These are phyloP conservation scores for Diaporthe vaccinii DNA, from an alignment of 2,329 filamentous ascomycete genomes.

Conservation along the genomic window DNA sequence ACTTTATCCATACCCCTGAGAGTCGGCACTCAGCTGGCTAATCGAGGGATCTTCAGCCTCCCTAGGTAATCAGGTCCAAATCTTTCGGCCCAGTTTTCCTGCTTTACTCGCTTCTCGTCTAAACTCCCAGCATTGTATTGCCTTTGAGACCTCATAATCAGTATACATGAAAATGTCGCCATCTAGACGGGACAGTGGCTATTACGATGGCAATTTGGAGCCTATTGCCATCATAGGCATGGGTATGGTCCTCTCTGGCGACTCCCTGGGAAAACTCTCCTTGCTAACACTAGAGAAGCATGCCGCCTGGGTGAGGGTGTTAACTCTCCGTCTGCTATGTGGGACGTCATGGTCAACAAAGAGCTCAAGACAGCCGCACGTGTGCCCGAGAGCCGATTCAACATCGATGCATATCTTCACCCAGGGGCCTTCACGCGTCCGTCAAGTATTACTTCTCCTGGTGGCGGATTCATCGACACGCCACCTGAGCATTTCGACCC, in stretches of 20 bases:
- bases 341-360: not conserved
- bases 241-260: not conserved
- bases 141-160: not conserved
- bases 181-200: not conserved
- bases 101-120: not conserved
- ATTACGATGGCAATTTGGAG: not conserved
- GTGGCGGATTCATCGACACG: not conserved
- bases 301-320: not conserved
- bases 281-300: not conserved
- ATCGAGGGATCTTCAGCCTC: not conserved
- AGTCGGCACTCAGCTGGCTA: not conserved
- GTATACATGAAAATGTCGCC: not conserved
- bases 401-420: not conserved
- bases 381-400: not conserved
- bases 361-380: not conserved
- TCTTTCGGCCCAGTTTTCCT: not conserved
- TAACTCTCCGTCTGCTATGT: not conserved
- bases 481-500: not conserved
- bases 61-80: not conserved
- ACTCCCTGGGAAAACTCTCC: not conserved
- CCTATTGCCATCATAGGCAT: constrained; percentile 10
- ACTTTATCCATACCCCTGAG: not conserved
- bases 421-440: not conserved
- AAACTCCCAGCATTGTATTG: not conserved
- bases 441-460: not conserved